Evolutionary conservation across 2,329 filamentous ascomycete genomes (phyloP), one percentile per base, ranked within the genome.

Genomic region (Didymella pinodella): DNA sequence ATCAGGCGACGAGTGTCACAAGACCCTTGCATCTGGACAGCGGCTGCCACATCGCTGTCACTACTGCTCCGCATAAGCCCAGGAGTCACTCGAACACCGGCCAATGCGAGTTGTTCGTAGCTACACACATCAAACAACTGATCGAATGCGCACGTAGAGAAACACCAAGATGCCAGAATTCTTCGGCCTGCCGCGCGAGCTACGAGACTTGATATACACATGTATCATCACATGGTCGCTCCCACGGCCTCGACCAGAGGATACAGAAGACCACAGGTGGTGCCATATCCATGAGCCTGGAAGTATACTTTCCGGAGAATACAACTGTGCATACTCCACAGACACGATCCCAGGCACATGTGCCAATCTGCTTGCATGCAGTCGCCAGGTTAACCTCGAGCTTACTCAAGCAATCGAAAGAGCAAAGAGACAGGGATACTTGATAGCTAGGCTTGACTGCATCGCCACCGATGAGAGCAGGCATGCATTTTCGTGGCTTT

Each of bases 141-240:
- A 49, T 28, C 12, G 16, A 25, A 31, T 26, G 12, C 31, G 2
- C 22, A 20, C 22, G 26, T 18, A 29, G 8, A 26, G 26, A 7
- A 18, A 3, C 7, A 26, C 14, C 50, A 41, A 28, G 3, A 59
- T 59, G 56, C 41, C 50, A 20, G 38, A 28, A 4, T 70, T 77
- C 51, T 51, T 74, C 16, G 55, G 59, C 26, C 62, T 76, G 7
- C 74, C 74, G 10, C 65, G 73, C 16, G 74, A 77, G 60, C 47
- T 77, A 44, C 68, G 74, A 16, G 74, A 77, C 40, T 65, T 72
- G 61, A 70, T 77, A 36, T 76, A 76, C 59, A 62, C 55, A 34
- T 65, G 66, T 25, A 44, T 75, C 28, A 49, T 77, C 28, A 70
- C 68, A 14, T 61, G 59, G 28, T 63, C 66, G 41, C 61, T 64